Evolutionary conservation across 139 green algal genomes (phyloP), one percentile per base, ranked within the genome.

Genomic region (Auxenochlorella pyrenoidosa): DNA sequence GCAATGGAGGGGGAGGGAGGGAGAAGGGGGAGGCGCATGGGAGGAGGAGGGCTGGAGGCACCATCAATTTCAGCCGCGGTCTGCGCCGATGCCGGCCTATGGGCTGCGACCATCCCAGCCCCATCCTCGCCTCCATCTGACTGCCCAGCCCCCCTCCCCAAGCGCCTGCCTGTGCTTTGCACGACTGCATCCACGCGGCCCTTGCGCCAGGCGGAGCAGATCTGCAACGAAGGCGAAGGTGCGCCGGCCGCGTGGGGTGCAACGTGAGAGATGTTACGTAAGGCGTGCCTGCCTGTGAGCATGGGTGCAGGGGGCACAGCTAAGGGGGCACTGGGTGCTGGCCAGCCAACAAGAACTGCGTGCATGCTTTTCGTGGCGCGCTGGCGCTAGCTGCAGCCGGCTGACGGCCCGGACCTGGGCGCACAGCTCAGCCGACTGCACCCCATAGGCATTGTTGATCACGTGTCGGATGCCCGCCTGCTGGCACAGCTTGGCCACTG

Each of bases 391-490:
- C 10, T 24, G 6, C 4, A 0, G 30, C 32, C 71, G 4, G 38
- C 38, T n/a, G 21, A 18, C 15, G 38, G 40, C 13, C 1, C 40
- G 3, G 28, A 76, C 80, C 80, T 78, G 66, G 0, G 43, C 76
- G 41, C 89, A 93, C 38, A 93, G 73, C 36, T 63, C 84, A 26
- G 82, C 84, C 40, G 75, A 91, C 83, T 99, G 97, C 44, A 99
- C 95, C 5, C 97, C 97, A 84, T 99, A 99, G 12, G 97, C 97
- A 82, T 99, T 99, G 92, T 99, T 99, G 89, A 99, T 94, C 1
- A 99, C 87, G 93, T 99, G 97, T 0, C 90, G 87, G 16, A 99
- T 77, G 40, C 91, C 93, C 1, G 75, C 28, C 22, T 47, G 40
- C 3, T 83, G 83, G 78, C 95, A 98, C 75, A 99, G 90, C 87